Conservation (phyloP, 1,139 yeast genomes). For the Arxiozyma bovina region DNA sequence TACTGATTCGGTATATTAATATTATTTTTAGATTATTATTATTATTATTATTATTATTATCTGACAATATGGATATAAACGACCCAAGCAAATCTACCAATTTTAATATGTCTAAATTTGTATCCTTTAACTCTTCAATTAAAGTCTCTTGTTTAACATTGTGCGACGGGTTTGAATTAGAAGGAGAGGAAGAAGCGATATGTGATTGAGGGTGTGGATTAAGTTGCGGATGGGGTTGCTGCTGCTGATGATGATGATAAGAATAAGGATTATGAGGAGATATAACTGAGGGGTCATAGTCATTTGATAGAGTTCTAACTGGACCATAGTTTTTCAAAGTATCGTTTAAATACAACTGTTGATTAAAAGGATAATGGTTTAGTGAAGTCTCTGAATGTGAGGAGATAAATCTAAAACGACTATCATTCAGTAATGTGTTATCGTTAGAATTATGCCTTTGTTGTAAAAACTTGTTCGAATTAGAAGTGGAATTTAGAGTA, state of each 20-base stretch:
- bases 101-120: constrained; percentile 3
- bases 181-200: background rate
- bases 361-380: background rate
- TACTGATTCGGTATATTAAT: background rate
- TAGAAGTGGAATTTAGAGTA: background rate
- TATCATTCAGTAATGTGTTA: background rate
- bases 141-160: background rate
- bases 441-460: background rate
- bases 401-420: background rate
- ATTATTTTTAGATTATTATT: background rate
- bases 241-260: too few species aligned
- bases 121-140: background rate
- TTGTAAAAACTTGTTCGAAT: background rate
- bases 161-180: background rate
- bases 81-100: constrained; percentile 1
- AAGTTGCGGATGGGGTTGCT: background rate
- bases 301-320: background rate
- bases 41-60: background rate
- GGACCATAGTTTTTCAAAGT: background rate
- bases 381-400: background rate
- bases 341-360: background rate
- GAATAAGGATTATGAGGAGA: background rate
- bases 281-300: background rate
- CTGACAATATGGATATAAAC: background rate
- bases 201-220: background rate